Percentiles rank a stretch among this genome's conserved stretches.
Conservation (phyloP, 2,329 filamentous ascomycete genomes). For the Didymella exigua region DNA sequence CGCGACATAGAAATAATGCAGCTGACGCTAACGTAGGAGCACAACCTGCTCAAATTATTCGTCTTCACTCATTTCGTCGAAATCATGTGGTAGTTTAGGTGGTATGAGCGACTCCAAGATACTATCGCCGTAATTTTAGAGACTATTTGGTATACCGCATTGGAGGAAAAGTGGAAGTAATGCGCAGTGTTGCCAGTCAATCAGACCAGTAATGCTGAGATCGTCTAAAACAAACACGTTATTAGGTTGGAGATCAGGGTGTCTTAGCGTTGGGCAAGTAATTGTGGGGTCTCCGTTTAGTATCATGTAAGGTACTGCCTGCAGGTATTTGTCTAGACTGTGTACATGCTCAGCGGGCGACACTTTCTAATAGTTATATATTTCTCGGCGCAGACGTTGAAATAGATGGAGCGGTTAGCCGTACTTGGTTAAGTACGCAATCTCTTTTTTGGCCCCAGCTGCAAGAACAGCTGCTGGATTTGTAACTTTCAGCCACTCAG, state of each 20-base stretch:
- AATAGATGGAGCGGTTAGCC: constrained; percentile 41
- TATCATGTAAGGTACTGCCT: constrained; percentile 30
- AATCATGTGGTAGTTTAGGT: constrained; percentile 32
- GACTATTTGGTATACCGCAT: constrained; percentile 46
- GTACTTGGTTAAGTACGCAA: constrained; percentile 34
- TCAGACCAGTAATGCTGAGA: constrained; percentile 45
- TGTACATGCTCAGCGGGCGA: constrained; percentile 33
- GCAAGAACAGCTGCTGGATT: constrained; percentile 30
- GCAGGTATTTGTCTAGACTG: constrained; percentile 39
- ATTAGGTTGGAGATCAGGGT: constrained; percentile 44
- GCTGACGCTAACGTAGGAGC: constrained; percentile 36
- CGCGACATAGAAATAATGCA: constrained; percentile 40
- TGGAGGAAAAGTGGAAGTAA: constrained; percentile 48
- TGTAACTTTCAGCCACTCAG: constrained; percentile 29
- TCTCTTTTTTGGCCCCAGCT: constrained; percentile 43
- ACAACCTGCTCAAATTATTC: constrained; percentile 33
- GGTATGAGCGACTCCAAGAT: constrained; percentile 27
- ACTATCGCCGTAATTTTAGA: constrained; percentile 51
- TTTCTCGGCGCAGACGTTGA: constrained; percentile 39
- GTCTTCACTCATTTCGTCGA: constrained; percentile 26
- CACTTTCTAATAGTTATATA: constrained; percentile 40
- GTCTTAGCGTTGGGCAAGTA: constrained; percentile 34
- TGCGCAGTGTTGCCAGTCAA: constrained; percentile 52
- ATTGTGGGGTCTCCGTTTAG: constrained; percentile 21
- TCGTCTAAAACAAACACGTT: constrained; percentile 34